These are phyloP conservation scores for Saccharomyces mikatae DNA, from an alignment of 805 yeast genomes.

Conservation along the genomic window DNA sequence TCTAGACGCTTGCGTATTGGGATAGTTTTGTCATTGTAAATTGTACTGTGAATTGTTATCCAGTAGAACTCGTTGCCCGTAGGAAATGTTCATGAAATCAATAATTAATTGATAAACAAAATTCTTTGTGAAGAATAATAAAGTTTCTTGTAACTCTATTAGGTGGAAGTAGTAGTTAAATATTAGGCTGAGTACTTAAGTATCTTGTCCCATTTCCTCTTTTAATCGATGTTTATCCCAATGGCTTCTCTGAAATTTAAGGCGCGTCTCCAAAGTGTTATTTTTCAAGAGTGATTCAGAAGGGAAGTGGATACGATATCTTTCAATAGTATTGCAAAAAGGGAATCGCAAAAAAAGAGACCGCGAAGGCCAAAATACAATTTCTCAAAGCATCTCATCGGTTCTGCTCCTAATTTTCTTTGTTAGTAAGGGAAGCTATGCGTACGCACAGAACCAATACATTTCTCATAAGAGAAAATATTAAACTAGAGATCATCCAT, in stretches of 20 bases:
- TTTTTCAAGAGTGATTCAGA: background rate
- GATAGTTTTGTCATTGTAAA: background rate
- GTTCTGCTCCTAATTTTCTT: background rate
- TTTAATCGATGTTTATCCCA: background rate
- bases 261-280: background rate
- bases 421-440: constrained; percentile 10
- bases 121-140: too few species aligned
- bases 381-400: background rate
- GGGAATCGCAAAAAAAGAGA: background rate
- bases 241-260: background rate
- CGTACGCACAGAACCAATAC: constrained; percentile 27
- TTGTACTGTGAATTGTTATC: background rate
- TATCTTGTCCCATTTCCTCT: background rate
- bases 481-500: constrained; percentile 35
- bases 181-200: background rate
- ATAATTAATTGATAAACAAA: background rate
- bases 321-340: background rate
- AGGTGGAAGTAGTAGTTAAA: background rate
- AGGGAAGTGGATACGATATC: background rate
- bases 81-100: background rate
- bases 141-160: background rate
- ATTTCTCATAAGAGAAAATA: constrained; percentile 27
- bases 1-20: background rate
- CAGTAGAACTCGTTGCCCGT: background rate
- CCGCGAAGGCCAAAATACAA: background rate